These are phyloP conservation scores for Suillus paluster DNA, from an alignment of 768 basidiomycete species.

Conservation along the genomic window DNA sequence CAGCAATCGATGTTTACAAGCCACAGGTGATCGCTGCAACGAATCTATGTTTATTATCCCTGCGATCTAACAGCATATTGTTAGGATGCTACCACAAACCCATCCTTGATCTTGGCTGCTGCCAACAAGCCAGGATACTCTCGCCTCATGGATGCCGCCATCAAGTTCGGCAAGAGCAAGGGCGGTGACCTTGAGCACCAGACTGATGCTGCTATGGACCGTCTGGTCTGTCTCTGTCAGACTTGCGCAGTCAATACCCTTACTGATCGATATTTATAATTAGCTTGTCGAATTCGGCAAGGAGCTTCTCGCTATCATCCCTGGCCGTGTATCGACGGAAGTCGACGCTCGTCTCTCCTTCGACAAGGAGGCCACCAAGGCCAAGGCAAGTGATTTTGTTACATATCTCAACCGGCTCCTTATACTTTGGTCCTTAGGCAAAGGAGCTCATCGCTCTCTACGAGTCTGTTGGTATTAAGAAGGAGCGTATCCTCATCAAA, in stretches of 20 bases:
- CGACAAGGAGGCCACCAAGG: conserved; percentile 91
- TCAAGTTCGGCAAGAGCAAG: conserved; percentile 78
- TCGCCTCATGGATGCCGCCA: conserved; percentile 75
- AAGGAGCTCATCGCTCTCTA: conserved; percentile 93
- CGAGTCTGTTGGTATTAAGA: conserved; percentile 89
- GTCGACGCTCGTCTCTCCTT: conserved; percentile 98
- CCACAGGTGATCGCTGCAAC: conserved; percentile 63
- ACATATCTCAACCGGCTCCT: background rate
- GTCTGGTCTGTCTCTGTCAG: conserved; percentile 63
- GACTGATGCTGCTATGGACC: conserved; percentile 81
- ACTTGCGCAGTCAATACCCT: background rate
- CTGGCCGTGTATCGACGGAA: conserved; percentile 98
- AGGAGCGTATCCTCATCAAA: conserved; percentile 97
- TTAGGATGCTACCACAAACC: conserved; percentile 98
- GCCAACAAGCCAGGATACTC: conserved; percentile 89
- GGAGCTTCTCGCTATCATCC: conserved; percentile 93
- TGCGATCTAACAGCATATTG: conserved; percentile 12
- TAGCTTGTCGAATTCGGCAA: conserved; percentile 98
- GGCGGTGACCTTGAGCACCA: conserved; percentile 79
- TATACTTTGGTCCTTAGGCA: conserved; percentile 45
- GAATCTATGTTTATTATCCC: conserved; percentile 14
- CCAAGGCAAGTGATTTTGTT: conserved; percentile 57
- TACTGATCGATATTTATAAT: conserved; percentile 9
- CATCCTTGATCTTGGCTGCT: conserved; percentile 91
- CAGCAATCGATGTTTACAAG: conserved; percentile 96